Evolutionary conservation across 2,329 filamentous ascomycete genomes (phyloP).

Genomic region (Dendryphion nanum): DNA sequence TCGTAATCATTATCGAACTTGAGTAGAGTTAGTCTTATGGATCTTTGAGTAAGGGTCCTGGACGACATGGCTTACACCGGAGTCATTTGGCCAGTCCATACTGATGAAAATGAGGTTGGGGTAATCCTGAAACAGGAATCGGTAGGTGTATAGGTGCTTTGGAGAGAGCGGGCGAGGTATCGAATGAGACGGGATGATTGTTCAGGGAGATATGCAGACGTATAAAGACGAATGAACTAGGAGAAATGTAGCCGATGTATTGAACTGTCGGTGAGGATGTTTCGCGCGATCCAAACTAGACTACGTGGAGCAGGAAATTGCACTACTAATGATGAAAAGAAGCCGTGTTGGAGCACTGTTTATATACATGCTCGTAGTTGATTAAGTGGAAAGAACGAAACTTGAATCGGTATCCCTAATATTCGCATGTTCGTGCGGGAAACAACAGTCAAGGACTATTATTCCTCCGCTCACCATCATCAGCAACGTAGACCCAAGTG

Average conservation of each 20-base stretch:
- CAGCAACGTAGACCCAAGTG: neutral
- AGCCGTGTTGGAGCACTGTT: neutral
- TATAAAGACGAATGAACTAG: neutral
- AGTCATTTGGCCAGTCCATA: slow-evolving; percentile 30
- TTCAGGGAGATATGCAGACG: neutral
- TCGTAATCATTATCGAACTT: slow-evolving; percentile 71
- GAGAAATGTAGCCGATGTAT: neutral
- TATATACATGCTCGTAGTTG: neutral
- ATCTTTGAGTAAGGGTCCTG: neutral
- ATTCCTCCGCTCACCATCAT: neutral
- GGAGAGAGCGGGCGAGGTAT: neutral
- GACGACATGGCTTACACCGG: slow-evolving; percentile 11
- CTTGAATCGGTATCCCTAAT: slow-evolving; percentile 1
- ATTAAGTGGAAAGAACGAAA: neutral
- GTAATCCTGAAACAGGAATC: neutral
- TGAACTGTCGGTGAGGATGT: neutral
- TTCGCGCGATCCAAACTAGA: too few species aligned
- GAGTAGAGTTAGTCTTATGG: slow-evolving; percentile 3
- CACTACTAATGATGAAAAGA: too few species aligned
- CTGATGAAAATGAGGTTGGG: neutral
- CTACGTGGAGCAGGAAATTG: too few species aligned
- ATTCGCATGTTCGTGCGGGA: slow-evolving; percentile 1
- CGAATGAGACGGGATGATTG: neutral
- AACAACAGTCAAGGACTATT: neutral
- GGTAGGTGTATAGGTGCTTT: slow-evolving; percentile 1